These are phyloP conservation scores for Biscogniauxia mediterranea DNA, from an alignment of 2,329 filamentous ascomycete species.

Conservation along the genomic window DNA sequence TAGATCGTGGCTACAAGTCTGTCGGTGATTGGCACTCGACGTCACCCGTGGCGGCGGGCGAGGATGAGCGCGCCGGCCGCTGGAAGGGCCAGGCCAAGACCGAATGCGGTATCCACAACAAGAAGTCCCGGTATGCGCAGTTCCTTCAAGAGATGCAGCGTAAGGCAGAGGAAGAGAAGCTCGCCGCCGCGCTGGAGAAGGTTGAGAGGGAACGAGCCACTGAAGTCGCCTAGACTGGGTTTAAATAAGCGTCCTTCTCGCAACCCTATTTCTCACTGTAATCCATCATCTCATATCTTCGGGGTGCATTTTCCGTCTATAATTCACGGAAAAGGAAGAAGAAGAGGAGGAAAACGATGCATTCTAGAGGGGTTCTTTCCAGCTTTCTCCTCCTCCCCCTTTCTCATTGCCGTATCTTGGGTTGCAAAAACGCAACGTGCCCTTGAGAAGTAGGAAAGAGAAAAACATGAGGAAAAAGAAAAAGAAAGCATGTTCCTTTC, in stretches of 20 bases:
- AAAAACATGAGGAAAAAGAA: not conserved
- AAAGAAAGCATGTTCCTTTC: not conserved
- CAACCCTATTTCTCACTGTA: too few species aligned
- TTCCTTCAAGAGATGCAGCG: conserved; percentile 73
- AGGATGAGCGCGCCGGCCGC: conserved; percentile 92
- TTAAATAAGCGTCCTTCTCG: too few species aligned
- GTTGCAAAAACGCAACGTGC: too few species aligned
- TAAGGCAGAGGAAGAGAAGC: conserved; percentile 55
- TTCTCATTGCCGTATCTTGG: not conserved
- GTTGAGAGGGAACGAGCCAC: conserved; percentile 14
- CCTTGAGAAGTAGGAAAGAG: not conserved
- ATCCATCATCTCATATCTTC: too few species aligned
- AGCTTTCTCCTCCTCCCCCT: not conserved
- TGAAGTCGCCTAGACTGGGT: not conserved
- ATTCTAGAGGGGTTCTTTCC: not conserved
- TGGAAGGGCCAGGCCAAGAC: conserved; percentile 98
- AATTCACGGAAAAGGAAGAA: conserved; percentile 8
- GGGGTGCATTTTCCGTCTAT: not conserved
- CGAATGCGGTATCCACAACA: conserved; percentile 99
- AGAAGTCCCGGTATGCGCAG: conserved; percentile 87
- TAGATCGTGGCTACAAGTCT: conserved; percentile 96
- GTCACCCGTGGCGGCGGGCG: conserved; percentile 80
- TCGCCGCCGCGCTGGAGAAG: conserved; percentile 22
- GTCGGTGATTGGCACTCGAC: conserved; percentile 99
- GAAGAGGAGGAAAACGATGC: conserved; percentile 8